Evolutionary conservation across 257 asterid species (phyloP), one percentile per base, ranked within the genome.

Genomic region (Penstemon eatonii): DNA sequence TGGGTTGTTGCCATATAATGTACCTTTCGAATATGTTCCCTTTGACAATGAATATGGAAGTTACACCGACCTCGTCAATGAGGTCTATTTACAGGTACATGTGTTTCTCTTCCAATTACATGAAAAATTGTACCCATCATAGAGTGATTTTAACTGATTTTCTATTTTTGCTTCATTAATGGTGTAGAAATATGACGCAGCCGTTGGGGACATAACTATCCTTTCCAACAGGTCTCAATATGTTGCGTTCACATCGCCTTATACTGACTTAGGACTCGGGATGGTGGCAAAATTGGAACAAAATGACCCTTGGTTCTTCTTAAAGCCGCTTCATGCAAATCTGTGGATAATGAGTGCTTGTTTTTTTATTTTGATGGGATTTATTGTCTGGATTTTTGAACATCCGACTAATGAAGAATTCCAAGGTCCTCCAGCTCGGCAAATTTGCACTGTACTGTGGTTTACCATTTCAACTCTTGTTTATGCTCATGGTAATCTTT

Each of bases 231-330:
- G 84, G 78, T 79, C 78, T 37, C 11, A 7, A 64, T 74, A 79
- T 65, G 81, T 63, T 8, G 86, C 81, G 70, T 84, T 84, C 74
- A 81, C 89, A 1, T 25, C 51, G 63, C 79, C 89, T 15, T 84
- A 38, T 73, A 71, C 85, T 1, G 86, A 81, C 43, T 44, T 73
- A 6, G 86, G 81, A 2, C 52, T 58, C 38, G 89, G 86, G 44
- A 7, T 71, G 43, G 59, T 81, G 4, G 72, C 73, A 36, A 70
- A 56, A 51, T 40, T 72, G 42, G 73, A 46, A 6, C 64, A 47
- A 47, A 70, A 43, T 7, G 78, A 67, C 56, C 77, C 65, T 45
- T 84, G 89, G 86, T 71, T 81, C 74, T 81, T 84, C 75, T 67
- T 60, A 18, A 84, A 62, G 85, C 87, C 89, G 43, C 76, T 84